These are phyloP conservation scores for Ustilago curta DNA, from an alignment of 1,284 basidiomycete species.

Conservation along the genomic window DNA sequence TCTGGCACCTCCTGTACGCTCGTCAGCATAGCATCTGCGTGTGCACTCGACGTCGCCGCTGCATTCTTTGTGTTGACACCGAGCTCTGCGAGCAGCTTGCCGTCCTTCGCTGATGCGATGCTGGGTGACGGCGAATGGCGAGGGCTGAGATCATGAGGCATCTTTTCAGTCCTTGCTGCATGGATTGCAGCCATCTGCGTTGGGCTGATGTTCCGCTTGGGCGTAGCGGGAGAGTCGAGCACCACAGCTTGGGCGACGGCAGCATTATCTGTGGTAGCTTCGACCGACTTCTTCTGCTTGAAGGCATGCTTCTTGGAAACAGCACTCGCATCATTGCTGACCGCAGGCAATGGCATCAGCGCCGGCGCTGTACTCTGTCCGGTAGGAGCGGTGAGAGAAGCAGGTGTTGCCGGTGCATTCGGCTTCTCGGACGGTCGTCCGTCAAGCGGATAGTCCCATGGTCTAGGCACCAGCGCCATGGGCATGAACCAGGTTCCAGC, in stretches of 20 bases:
- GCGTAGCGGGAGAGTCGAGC: constrained; percentile 3
- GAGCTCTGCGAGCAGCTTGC: constrained; percentile 11
- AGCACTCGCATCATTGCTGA: neutral
- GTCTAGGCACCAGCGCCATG: constrained; percentile 48
- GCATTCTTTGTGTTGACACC: neutral
- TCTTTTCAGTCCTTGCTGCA: constrained; percentile 30
- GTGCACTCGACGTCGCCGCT: neutral
- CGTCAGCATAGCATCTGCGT: constrained; percentile 14
- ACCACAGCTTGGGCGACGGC: constrained; percentile 1
- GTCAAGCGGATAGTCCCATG: constrained; percentile 53
- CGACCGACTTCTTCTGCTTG: constrained; percentile 23
- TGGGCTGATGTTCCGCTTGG: constrained; percentile 31
- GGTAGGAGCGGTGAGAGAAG: neutral
- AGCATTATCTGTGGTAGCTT: neutral
- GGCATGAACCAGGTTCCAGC: constrained; percentile 63
- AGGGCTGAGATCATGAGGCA: constrained; percentile 24
- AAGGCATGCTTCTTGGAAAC: constrained; percentile 22
- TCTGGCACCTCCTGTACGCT: constrained; percentile 38
- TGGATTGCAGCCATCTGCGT: constrained; percentile 31
- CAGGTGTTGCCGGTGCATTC: neutral
- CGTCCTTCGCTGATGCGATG: constrained; percentile 21
- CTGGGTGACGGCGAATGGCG: constrained; percentile 33
- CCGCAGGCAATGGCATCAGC: neutral
- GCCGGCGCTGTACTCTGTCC: neutral
- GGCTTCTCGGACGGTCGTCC: constrained; percentile 10